Percentiles rank a stretch among this genome's conserved stretches.
These are phyloP conservation scores for Mariannaea elegans DNA, from an alignment of 2,329 filamentous ascomycete genomes.

Conservation along the genomic window DNA sequence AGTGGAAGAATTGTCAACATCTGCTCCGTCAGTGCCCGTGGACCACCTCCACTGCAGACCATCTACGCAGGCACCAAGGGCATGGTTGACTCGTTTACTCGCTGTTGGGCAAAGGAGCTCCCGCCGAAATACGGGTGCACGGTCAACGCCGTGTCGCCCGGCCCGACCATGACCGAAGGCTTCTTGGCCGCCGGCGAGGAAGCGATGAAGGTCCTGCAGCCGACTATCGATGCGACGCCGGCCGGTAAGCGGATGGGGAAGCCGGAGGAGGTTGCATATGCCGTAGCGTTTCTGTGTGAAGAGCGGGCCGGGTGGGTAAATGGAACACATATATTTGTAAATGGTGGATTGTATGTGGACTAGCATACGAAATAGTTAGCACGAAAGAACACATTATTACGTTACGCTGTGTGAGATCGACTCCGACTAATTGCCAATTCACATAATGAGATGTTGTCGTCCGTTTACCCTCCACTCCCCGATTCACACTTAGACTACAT, in stretches of 20 bases:
- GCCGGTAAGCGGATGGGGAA: slow-evolving; percentile 52
- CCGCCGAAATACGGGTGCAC: slow-evolving; percentile 26
- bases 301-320: slow-evolving; percentile 58
- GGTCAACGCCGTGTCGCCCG: slow-evolving; percentile 24
- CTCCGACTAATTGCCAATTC: too few relatives aligned
- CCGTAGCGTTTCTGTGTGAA: slow-evolving; percentile 56
- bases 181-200: slow-evolving; percentile 36
- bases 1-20: slow-evolving; percentile 55
- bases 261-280: slow-evolving; percentile 56
- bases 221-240: slow-evolving; percentile 53
- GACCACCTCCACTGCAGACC: slow-evolving; percentile 48
- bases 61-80: slow-evolving; percentile 60
- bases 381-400: too few relatives aligned
- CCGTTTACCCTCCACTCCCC: slow-evolving; percentile 17
- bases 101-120: slow-evolving; percentile 52
- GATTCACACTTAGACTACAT: slow-evolving; percentile 1
- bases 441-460: neutral
- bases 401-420: too few relatives aligned
- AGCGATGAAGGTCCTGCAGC: slow-evolving; percentile 50
- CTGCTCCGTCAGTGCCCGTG: slow-evolving; percentile 45
- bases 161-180: slow-evolving; percentile 49
- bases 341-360: slow-evolving; percentile 33
- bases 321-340: slow-evolving; percentile 45
- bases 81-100: slow-evolving; percentile 58
- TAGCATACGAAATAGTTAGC: slow-evolving; percentile 1